Evolutionary conservation across 306 rosid genomes (phyloP).

Genomic region (Mucuna pruriens): DNA sequence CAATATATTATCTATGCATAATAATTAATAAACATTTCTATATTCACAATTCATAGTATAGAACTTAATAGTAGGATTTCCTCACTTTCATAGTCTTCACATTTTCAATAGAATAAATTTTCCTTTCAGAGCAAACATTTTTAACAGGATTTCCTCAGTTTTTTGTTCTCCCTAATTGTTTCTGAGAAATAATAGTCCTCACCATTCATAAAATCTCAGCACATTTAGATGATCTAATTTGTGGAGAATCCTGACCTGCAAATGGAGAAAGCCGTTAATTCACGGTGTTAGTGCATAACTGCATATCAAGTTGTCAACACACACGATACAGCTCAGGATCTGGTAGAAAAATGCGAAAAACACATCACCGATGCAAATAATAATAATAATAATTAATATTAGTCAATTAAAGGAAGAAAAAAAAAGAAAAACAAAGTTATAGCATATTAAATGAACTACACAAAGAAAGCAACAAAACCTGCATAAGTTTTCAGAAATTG

Average conservation of each 20-base stretch:
- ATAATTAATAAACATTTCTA: neutral
- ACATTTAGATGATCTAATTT: conserved; percentile 79
- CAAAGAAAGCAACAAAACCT: neutral
- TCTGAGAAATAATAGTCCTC: conserved; percentile 15
- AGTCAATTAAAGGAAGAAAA: too few species aligned
- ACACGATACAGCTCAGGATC: conserved; percentile 31
- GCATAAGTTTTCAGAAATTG: neutral
- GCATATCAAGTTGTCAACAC: too few species aligned
- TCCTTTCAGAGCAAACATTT: neutral
- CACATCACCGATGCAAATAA: neutral
- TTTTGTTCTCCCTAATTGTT: neutral
- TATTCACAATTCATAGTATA: neutral
- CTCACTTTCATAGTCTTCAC: neutral
- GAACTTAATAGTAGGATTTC: neutral
- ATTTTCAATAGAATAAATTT: neutral
- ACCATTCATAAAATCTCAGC: conserved; percentile 85
- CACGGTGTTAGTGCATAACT: neutral
- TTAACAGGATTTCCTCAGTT: neutral
- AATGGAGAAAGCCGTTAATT: neutral
- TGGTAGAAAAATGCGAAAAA: neutral
- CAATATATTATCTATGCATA: neutral
- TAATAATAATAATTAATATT: neutral
- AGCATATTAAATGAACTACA: conserved; percentile 25
- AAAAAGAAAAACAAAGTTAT: neutral
- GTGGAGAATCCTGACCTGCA: conserved; percentile 95